Percentiles rank a stretch among this genome's conserved stretches.
These are phyloP conservation scores for Cyphellophora europaea DNA, from an alignment of 2,329 filamentous ascomycete species.

Conservation along the genomic window DNA sequence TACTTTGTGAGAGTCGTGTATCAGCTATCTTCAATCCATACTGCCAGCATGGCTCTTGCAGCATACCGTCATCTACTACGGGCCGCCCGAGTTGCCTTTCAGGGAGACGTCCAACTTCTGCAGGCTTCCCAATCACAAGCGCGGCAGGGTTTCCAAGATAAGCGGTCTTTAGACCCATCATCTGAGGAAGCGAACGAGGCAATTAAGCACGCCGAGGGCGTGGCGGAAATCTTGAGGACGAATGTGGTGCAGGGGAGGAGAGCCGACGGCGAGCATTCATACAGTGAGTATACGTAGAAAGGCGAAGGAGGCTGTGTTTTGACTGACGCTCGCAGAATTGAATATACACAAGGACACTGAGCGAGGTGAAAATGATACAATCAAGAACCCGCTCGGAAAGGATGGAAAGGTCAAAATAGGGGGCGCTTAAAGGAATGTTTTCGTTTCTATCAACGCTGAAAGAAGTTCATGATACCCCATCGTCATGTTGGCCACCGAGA, in stretches of 20 bases:
- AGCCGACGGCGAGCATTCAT: conserved; percentile 27
- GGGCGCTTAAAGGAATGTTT: conserved; percentile 25
- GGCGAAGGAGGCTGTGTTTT: background rate
- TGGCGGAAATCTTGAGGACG: conserved; percentile 67
- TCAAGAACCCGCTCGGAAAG: conserved; percentile 43
- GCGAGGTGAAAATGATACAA: conserved; percentile 82
- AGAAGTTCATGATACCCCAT: too few relatives aligned
- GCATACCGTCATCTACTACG: conserved; percentile 78
- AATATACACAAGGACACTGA: conserved; percentile 88
- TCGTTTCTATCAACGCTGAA: conserved; percentile 1
- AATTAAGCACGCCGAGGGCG: conserved; percentile 70
- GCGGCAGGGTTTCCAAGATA: conserved; percentile 62
- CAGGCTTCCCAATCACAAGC: conserved; percentile 63
- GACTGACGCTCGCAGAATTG: conserved; percentile 49
- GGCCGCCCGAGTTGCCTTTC: conserved; percentile 72
- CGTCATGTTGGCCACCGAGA: background rate
- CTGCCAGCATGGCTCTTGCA: conserved; percentile 58
- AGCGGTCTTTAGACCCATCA: conserved; percentile 48
- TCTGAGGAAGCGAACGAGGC: conserved; percentile 53
- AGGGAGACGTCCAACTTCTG: conserved; percentile 63
- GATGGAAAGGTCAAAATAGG: conserved; percentile 17
- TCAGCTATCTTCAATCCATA: too few relatives aligned
- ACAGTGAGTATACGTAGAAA: conserved; percentile 6
- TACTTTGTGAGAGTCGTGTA: too few relatives aligned
- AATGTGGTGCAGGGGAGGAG: conserved; percentile 80